Base-by-base conservation (phyloP, 2,329 filamentous ascomycete species). In the Fusarium lyarnte region DNA sequence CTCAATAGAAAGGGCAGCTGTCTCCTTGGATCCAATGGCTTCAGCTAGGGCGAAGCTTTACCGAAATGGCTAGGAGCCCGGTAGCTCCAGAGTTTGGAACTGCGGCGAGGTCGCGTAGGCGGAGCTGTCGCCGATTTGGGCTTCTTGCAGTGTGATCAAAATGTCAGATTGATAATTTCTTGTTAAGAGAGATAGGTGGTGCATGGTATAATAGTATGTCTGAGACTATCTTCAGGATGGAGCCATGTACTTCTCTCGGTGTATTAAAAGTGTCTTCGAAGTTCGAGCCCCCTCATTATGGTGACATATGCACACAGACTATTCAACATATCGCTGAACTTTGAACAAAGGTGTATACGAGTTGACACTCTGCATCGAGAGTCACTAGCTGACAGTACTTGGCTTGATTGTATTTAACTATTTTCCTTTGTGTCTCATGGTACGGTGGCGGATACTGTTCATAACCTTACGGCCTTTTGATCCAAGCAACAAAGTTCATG, bases 331-430 rank as follows among this genome's bases (percentile, higher is more conserved):
- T 51, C 47, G n/a, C 16, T 35, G 31, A 25, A 25, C 31, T 19
- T 19, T 12, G 23, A 27, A 39, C 11, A 31, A 31, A 25, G n/a
- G 16, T 25, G 47, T 35, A 21, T 14, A n/a, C 25, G 31, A 21
- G 17, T 27, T 35, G 23, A 21, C n/a, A 25, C 23, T 13, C 19
- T 47, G 19, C 38, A 51, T 35, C n/a, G 7, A 25, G 10, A 43
- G n/a, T 21, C 19, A 19, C 36, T 29, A 19, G 33, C 62, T 70
- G 47, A 74, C 51, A 47, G 33, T 35, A 45, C 33, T 53, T 63
- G 53, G 53, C 52, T 73, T 52, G 66, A 43, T 73, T 72, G 45
- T 63, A 73, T 69, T 58, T 42, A 74, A 66, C 63, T 76, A 73
- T 63, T 51, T 36, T 62, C 71, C 27, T 46, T 65, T 45, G 23